Percentiles rank a stretch among this genome's conserved stretches.
Evolutionary conservation across 257 asterid genomes (phyloP).

Genomic region (Scutellaria galericulata): DNA sequence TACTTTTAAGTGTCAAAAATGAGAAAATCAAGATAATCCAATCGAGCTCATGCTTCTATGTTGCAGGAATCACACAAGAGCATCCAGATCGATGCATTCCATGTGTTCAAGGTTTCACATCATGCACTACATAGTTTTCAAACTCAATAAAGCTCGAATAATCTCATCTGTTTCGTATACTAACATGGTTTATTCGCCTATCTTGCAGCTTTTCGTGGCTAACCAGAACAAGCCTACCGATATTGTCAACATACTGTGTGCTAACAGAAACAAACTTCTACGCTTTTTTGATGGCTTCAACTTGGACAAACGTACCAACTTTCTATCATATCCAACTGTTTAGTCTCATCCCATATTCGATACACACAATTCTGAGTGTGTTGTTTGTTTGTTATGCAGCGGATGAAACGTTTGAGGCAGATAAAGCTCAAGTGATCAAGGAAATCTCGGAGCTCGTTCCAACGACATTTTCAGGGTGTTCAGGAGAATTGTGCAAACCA

Average conservation of each 20-base stretch:
- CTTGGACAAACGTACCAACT: conserved; percentile 66
- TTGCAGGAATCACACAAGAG: conserved; percentile 86
- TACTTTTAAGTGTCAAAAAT: neutral
- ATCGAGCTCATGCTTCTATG: neutral
- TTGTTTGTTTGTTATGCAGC: conserved; percentile 47
- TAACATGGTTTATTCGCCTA: neutral
- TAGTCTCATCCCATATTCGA: neutral
- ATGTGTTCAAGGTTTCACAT: conserved; percentile 80
- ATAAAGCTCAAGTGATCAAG: conserved; percentile 71
- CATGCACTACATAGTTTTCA: neutral
- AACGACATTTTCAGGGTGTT: conserved; percentile 40
- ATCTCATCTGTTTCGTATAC: neutral
- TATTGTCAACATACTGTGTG: conserved; percentile 66
- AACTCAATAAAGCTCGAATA: neutral
- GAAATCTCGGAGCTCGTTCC: conserved; percentile 69
- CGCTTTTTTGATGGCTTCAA: conserved; percentile 66
- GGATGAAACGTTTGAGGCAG: conserved; percentile 83
- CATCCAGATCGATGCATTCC: conserved; percentile 87
- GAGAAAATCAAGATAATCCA: neutral
- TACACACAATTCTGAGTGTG: neutral
- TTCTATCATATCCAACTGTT: neutral
- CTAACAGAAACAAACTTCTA: conserved; percentile 73
- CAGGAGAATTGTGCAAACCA: conserved; percentile 58
- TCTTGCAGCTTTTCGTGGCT: conserved; percentile 86
- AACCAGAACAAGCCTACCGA: conserved; percentile 79